A percentile compares a stretch with the other conserved stretches of the same genome.
Conservation (phyloP, 139 green algal species). For the Volvox reticuliferus region DNA sequence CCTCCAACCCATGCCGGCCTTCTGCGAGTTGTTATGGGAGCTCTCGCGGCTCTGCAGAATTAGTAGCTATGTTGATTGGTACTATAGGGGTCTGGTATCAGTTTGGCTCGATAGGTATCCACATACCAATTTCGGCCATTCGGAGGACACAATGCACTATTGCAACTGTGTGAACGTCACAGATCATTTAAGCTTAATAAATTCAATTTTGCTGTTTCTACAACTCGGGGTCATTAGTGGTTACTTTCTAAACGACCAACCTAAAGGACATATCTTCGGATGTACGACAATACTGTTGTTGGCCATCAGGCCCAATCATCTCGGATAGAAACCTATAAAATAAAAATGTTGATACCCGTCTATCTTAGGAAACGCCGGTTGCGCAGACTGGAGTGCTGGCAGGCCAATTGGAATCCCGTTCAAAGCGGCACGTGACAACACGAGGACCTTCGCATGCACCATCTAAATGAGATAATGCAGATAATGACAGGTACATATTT, state of each 20-base stretch:
- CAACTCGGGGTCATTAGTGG: neutral
- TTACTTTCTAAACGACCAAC: neutral
- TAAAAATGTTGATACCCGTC: neutral
- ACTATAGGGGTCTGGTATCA: neutral
- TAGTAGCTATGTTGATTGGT: neutral
- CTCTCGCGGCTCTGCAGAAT: neutral
- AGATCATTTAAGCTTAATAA: neutral
- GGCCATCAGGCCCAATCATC: no score
- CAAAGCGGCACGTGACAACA: no score
- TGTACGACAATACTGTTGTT: no score
- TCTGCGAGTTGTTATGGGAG: neutral
- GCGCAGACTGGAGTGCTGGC: no score
- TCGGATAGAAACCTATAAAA: neutral
- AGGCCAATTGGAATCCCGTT: no score
- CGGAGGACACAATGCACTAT: neutral
- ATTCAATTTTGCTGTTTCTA: neutral
- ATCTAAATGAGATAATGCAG: no score
- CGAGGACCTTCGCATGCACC: no score
- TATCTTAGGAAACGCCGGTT: no score
- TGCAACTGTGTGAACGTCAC: neutral
- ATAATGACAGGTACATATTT: no score
- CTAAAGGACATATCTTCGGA: neutral
- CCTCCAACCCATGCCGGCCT: neutral
- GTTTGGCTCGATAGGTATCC: no score
- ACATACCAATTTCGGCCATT: neutral